Percentiles rank a stretch among this genome's conserved stretches.
phyloP scores from a whole-genome alignment of 441 rosid species.

The Pelargonium fulgidum region DNA sequence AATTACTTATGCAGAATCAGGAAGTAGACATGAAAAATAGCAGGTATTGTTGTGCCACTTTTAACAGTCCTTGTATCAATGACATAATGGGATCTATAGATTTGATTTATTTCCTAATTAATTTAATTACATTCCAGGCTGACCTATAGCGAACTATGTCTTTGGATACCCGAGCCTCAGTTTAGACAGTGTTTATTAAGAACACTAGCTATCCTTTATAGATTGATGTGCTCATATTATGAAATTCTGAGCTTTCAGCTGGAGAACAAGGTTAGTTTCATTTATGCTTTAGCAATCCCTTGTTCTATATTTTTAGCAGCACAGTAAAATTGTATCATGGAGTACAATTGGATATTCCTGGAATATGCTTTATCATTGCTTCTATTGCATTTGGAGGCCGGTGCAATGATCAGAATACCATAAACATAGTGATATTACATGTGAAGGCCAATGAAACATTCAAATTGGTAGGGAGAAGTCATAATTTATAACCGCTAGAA shows the following conservation, averaged over 20 bases:
- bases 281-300: conserved; percentile 7
- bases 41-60: conserved; percentile 46
- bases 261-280: conserved; percentile 48
- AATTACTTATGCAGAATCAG: conserved; percentile 59
- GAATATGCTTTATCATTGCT: not conserved
- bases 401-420: not conserved
- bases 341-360: conserved; percentile 2
- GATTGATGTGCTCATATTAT: conserved; percentile 79
- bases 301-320: not conserved
- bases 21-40: conserved; percentile 48
- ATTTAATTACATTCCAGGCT: conserved; percentile 54
- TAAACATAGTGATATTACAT: conserved; percentile 1
- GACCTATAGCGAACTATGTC: conserved; percentile 96
- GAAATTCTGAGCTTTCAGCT: conserved; percentile 76
- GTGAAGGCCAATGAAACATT: no score
- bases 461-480: conserved; percentile 4
- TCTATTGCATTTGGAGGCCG: conserved; percentile 8
- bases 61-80: conserved; percentile 17
- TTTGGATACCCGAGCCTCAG: conserved; percentile 88
- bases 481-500: not conserved
- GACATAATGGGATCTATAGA: conserved; percentile 9
- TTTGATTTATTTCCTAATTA: conserved; percentile 29
- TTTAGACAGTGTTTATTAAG: conserved; percentile 84
- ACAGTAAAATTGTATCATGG: not conserved
- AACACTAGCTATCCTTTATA: conserved; percentile 77